phyloP scores from a whole-genome alignment of 129 eudicot species.

The Kitagawia praeruptora region DNA sequence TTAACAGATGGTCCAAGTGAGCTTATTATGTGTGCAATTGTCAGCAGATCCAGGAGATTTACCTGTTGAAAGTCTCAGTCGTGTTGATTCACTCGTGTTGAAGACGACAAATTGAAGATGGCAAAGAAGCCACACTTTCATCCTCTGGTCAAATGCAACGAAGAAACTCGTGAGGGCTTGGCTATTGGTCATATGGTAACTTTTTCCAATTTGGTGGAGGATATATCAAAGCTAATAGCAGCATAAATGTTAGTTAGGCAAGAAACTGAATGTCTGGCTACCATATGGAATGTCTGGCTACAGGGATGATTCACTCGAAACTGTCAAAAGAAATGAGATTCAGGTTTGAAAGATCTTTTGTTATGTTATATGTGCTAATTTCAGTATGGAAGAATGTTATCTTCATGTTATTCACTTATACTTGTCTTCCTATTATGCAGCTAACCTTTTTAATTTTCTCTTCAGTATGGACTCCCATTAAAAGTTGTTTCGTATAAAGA shows the following conservation, averaged over 20 bases:
- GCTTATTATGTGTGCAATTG: too few relatives aligned
- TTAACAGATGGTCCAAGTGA: too few relatives aligned
- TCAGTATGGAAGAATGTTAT: not conserved
- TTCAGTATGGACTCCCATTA: slow-evolving; percentile 86
- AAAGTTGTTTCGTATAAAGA: slow-evolving; percentile 92
- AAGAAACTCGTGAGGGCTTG: slow-evolving; percentile 31
- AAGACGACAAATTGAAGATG: too few relatives aligned
- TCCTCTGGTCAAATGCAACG: slow-evolving; percentile 11
- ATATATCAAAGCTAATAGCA: slow-evolving; percentile 10
- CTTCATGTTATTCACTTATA: not conserved
- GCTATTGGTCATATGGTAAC: slow-evolving; percentile 33
- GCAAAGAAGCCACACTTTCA: slow-evolving; percentile 37
- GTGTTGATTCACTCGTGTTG: too few relatives aligned
- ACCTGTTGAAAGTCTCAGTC: not conserved
- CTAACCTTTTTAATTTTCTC: not conserved
- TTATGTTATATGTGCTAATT: slow-evolving; percentile 8
- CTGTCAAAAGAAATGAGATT: slow-evolving; percentile 87
- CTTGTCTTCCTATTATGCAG: not conserved
- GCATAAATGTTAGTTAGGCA: too few relatives aligned
- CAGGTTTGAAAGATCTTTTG: slow-evolving; percentile 38
- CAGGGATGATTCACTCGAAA: slow-evolving; percentile 99
- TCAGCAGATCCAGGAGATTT: not conserved
- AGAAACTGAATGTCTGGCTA: too few relatives aligned
- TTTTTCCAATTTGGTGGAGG: slow-evolving; percentile 23
- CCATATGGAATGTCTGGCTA: too few relatives aligned